Base-by-base conservation (phyloP, 306 rosid species). In the Prunus mume region DNA sequence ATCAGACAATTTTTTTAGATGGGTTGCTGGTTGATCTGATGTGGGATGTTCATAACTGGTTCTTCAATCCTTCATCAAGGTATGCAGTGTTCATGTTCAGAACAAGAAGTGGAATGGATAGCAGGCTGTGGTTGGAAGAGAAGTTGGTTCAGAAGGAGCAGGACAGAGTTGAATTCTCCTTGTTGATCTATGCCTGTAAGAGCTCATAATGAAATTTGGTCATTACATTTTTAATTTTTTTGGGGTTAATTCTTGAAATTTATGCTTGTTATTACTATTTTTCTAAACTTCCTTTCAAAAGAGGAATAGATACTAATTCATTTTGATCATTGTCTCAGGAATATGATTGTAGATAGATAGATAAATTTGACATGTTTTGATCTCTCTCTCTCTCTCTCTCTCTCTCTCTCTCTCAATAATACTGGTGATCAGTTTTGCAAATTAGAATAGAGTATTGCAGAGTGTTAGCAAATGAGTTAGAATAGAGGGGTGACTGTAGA, bases 21-120 rank as follows among this genome's bases (percentile, higher is more conserved):
- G 93, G 97, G 41, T 91, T 94, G 83, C 77, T 89, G 24, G 97
- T 94, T 58, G 98, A 94, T 90, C 83, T 94, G 85, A 78, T 94
- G 47, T 94, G 98, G 98, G 97, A 94, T 83, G 97, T 94, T 76
- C 97, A 94, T 72, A 92, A 87, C 28, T 94, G 98, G 98, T 91
- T 94, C 56, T 94, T 90, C 72, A 88, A 80, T 30, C 79, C 88
- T 11, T 61, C 79, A 68, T 85, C 88, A 78, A 89, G 96, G 0
- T 75, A 56, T 77, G 97, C 88, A 0, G 96, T 94, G 70, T 94
- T 94, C 78, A 90, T 94, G 98, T 91, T 94, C 86, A 87, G 97
- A 38, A 91, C 88, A 2, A 91, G 97, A 72, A 88, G 88, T 72
- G 93, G 96, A 0, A 82, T 90, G 89, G 98, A 91, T 68, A 90